Conservation (phyloP, 257 asterid genomes). For the Solanum bulbocastanum region DNA sequence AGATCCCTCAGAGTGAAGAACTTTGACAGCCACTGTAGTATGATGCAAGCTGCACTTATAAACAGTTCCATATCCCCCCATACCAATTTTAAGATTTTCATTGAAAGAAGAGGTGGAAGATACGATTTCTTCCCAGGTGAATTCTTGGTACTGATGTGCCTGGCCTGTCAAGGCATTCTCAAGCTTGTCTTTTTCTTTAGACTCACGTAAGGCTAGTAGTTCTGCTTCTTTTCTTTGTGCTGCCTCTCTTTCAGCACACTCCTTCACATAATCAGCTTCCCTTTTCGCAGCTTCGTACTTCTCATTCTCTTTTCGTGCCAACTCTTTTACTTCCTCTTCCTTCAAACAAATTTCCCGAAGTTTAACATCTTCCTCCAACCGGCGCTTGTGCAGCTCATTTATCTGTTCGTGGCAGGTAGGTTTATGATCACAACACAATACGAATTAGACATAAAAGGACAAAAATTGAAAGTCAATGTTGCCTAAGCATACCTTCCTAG, state of each 20-base stretch:
- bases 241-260: conserved; percentile 66
- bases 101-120: conserved; percentile 65
- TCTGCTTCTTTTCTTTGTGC: conserved; percentile 63
- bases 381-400: conserved; percentile 53
- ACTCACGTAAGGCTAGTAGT: conserved; percentile 30
- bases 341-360: conserved; percentile 40
- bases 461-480: not conserved
- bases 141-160: conserved; percentile 42
- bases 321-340: conserved; percentile 71
- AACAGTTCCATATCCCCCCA: conserved; percentile 86
- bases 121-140: conserved; percentile 75
- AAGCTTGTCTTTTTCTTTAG: conserved; percentile 60
- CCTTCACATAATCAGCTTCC: conserved; percentile 55
- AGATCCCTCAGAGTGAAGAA: conserved; percentile 58
- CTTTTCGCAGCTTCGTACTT: conserved; percentile 46
- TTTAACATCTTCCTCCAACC: conserved; percentile 52
- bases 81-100: conserved; percentile 64
- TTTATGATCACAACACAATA: not conserved
- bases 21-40: conserved; percentile 75
- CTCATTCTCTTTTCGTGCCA: conserved; percentile 48
- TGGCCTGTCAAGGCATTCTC: conserved; percentile 48
- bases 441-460: not conserved
- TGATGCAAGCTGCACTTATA: conserved; percentile 75
- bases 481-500: conserved; percentile 53
- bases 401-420: conserved; percentile 28